A percentile compares a stretch with the other conserved stretches of the same genome.
Conservation (phyloP, 495 filamentous ascomycete genomes). For the Tuber borchii region DNA sequence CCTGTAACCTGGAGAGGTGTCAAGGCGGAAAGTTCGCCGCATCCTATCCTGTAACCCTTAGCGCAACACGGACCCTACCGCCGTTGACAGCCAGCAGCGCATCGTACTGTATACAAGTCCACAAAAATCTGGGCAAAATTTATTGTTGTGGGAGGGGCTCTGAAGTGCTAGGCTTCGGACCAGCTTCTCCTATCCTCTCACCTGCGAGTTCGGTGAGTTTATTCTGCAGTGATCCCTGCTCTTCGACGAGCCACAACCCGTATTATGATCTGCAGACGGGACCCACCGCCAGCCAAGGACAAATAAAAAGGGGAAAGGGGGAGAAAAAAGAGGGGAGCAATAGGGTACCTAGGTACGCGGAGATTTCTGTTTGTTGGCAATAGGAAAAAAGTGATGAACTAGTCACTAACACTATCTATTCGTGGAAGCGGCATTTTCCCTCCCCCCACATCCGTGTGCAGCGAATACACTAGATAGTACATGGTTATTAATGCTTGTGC, state of each 20-base stretch:
- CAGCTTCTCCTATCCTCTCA: background rate
- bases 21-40: slow-evolving; percentile 2
- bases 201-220: slow-evolving; percentile 3
- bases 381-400: background rate
- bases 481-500: background rate
- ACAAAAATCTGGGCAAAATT: background rate
- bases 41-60: background rate
- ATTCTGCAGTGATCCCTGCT: slow-evolving; percentile 1
- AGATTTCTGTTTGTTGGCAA: background rate
- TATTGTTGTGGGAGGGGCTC: background rate
- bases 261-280: background rate
- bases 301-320: no score
- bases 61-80: background rate
- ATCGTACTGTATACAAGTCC: background rate
- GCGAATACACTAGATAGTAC: background rate
- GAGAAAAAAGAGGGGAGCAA: background rate
- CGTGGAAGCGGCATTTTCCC: background rate
- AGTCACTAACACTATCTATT: background rate
- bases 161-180: background rate
- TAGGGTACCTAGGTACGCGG: background rate
- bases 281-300: background rate
- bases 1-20: background rate
- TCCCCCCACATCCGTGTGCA: background rate
- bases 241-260: background rate
- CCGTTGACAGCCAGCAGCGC: background rate